Conservation (phyloP, 352 stramenopile species). For the Phytopythium boreale region DNA sequence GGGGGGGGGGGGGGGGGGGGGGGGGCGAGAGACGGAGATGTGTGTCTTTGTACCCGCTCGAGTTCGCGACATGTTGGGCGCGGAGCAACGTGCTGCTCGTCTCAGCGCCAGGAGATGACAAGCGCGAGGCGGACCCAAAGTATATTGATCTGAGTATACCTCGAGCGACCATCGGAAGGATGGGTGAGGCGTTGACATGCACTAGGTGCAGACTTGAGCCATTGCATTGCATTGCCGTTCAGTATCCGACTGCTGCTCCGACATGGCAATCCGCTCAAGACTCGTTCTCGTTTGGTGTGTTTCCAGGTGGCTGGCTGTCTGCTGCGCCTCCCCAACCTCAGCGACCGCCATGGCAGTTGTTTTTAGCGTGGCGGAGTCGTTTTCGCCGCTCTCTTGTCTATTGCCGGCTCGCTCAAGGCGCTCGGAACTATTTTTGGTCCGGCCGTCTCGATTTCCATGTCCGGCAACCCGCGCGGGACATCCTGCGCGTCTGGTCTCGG, state of each 20-base stretch:
- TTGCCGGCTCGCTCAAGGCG: no score
- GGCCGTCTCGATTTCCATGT: background rate
- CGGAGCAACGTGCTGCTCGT: background rate
- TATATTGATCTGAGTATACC: background rate
- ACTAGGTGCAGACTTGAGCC: background rate
- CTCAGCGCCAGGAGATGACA: background rate
- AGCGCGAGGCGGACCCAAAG: background rate
- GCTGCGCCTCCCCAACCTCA: no score
- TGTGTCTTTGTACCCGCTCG: constrained; percentile 3
- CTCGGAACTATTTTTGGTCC: background rate
- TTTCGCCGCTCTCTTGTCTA: background rate
- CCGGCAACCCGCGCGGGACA: background rate
- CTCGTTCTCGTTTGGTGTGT: no score
- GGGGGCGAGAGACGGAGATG: no score
- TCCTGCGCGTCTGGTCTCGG: background rate
- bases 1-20: no score
- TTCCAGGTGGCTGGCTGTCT: no score
- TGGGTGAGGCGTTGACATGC: background rate
- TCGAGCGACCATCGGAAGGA: background rate
- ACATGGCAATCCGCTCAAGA: no score
- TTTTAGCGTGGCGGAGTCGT: background rate
- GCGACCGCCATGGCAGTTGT: no score
- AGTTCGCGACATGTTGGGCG: constrained; percentile 5
- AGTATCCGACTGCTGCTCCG: no score
- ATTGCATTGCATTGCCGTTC: no score